Evolutionary conservation across 1,284 basidiomycete species (phyloP).

Genomic region (Cryptococcus jaspeensis): DNA sequence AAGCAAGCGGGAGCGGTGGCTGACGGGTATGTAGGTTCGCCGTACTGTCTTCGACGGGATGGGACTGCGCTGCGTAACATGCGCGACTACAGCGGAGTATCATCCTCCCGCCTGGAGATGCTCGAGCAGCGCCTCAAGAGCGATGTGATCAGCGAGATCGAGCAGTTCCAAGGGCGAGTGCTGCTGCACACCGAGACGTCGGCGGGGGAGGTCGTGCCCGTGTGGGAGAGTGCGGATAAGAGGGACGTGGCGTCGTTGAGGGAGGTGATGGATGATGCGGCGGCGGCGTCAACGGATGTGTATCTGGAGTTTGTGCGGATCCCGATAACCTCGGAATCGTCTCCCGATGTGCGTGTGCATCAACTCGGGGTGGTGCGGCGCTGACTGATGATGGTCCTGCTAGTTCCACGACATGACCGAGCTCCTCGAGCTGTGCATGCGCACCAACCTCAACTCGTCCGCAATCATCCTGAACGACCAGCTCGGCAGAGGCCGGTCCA

Average conservation of each 20-base stretch:
- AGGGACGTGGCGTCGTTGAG: constrained; percentile 79
- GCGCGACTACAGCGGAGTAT: constrained; percentile 90
- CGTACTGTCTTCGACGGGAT: constrained; percentile 61
- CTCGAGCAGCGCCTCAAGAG: constrained; percentile 88
- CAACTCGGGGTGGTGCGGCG: no score
- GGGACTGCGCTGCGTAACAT: constrained; percentile 79
- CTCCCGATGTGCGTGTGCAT: constrained; percentile 48
- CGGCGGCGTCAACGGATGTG: constrained; percentile 54
- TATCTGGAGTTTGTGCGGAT: constrained; percentile 74
- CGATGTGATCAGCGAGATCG: constrained; percentile 82
- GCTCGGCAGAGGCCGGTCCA: constrained; percentile 90
- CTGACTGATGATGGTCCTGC: neutral
- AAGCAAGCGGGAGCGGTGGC: constrained; percentile 1
- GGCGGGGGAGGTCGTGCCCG: constrained; percentile 85
- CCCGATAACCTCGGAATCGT: constrained; percentile 75
- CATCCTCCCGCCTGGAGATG: constrained; percentile 77
- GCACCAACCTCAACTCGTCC: constrained; percentile 67
- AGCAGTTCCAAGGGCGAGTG: constrained; percentile 75
- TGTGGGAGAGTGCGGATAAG: constrained; percentile 90
- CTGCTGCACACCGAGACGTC: constrained; percentile 86
- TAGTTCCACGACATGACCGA: constrained; percentile 59
- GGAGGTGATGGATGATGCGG: constrained; percentile 75
- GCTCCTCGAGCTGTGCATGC: constrained; percentile 77
- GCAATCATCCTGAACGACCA: constrained; percentile 97
- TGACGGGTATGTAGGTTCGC: constrained; percentile 32